Base-by-base conservation (phyloP, 23 red algal species). In the Cyanidioschyzon merolae region DNA sequence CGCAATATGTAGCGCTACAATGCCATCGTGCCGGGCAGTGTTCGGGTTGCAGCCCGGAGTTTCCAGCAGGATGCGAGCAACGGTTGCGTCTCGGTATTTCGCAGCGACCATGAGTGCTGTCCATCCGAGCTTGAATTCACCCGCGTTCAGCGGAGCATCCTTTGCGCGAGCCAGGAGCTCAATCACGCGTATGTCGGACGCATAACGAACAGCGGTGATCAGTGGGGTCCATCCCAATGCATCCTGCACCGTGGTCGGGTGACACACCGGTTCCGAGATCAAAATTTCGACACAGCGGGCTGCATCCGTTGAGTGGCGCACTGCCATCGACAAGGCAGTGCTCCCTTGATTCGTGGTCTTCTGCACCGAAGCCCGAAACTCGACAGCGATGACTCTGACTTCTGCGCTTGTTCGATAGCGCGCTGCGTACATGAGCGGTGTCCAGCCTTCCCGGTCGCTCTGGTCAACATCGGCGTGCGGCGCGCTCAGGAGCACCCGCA, bases 391-490 rank as follows among this genome's bases (percentile, higher is more conserved):
- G n/a, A 71, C 63, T 7, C 29, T 7, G n/a, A 71, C 63, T 27
- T 71, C 63, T 7, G 21, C 63, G 63, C 32, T 32, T 3, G n/a
- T 7, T 3, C 63, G 63, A 71, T 71, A 71, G 63, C 63, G 63
- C 29, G 63, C 63, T 7, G 63, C 63, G 32, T 71, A 71, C 63
- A 71, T 71, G n/a, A 71, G 63, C 63, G 63, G 63, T 35, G 63
- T 32, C 63, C 63, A 71, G 12, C 63, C 63, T 32, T 71, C 63
- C 7, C 29, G n/a, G 63, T 71, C 63, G n/a, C n/a, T 25, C 63
- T 17, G 63, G 32, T 71, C 32, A 7, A 35, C n/a, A 32, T 71
- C 29, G 12, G 63, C 63, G 16, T 71, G 16, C 3, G 63, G 63
- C 12, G 63, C 63, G n/a, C 32, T 25, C 63, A 71, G 63, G 7